phyloP scores from a whole-genome alignment of 2,329 filamentous ascomycete genomes.

The Penicillium paneum region DNA sequence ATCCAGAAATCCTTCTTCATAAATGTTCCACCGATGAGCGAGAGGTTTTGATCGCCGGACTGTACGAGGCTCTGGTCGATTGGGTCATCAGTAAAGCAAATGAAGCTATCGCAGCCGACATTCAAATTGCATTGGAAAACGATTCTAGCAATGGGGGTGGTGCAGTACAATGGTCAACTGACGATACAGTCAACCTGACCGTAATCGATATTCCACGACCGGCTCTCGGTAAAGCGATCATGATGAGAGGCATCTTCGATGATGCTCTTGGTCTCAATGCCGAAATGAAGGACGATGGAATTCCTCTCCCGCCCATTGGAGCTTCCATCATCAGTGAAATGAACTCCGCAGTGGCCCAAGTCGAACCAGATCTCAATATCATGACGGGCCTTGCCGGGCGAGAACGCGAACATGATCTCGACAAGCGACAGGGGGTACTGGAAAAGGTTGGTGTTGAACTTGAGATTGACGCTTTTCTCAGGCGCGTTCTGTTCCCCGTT shows the following conservation, averaged over 20 bases:
- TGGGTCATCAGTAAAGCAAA: conserved; percentile 93
- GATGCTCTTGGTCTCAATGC: conserved; percentile 89
- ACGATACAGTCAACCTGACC: conserved; percentile 83
- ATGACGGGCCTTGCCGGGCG: conserved; percentile 63
- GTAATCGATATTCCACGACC: conserved; percentile 81
- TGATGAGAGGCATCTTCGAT: conserved; percentile 87
- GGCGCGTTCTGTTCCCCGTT: conserved; percentile 74
- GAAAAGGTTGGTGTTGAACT: conserved; percentile 83
- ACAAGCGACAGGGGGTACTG: conserved; percentile 76
- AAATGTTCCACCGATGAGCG: conserved; percentile 84
- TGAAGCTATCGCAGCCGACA: conserved; percentile 72
- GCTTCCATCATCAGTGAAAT: conserved; percentile 84
- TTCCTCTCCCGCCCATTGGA: conserved; percentile 70
- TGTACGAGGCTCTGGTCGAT: conserved; percentile 93
- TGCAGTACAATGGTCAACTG: conserved; percentile 63
- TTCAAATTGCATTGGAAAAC: conserved; percentile 62
- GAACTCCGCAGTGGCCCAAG: conserved; percentile 73
- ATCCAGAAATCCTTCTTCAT: conserved; percentile 74
- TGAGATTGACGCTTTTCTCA: conserved; percentile 78
- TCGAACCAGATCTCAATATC: conserved; percentile 75
- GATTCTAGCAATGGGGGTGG: conserved; percentile 64
- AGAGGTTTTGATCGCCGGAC: conserved; percentile 72
- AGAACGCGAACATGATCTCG: conserved; percentile 73
- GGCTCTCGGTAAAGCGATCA: conserved; percentile 78
- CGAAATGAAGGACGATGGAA: conserved; percentile 95